phyloP scores from a whole-genome alignment of 2,329 filamentous ascomycete species.

The Lasiodiplodia gonubiensis region DNA sequence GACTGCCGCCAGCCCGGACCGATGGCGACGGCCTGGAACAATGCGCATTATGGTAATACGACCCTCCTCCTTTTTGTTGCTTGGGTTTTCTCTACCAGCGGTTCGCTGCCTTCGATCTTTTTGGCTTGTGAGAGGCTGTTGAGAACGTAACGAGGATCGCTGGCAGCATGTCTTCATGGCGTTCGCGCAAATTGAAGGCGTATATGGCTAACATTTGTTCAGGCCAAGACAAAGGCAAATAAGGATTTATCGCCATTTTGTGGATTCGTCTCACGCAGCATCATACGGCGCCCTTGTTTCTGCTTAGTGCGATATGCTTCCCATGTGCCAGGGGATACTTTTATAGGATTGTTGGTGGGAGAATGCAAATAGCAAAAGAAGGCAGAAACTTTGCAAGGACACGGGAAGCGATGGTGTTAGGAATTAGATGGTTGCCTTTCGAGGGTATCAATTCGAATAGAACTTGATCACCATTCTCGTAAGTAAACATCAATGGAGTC shows the following conservation, averaged over 20 bases:
- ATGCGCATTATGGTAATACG: slow-evolving; percentile 39
- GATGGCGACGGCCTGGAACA: slow-evolving; percentile 38
- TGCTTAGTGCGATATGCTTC: not conserved
- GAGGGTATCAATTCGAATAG: too few species aligned
- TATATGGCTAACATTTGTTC: not conserved
- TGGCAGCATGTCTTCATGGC: not conserved
- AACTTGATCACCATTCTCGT: too few species aligned
- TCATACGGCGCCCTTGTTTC: not conserved
- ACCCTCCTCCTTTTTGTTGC: not conserved
- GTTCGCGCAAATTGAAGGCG: too few species aligned
- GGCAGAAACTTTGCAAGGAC: too few species aligned
- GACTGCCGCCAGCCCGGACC: slow-evolving; percentile 29
- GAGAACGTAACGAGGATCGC: too few species aligned
- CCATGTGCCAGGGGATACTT: too few species aligned
- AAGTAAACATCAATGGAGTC: too few species aligned
- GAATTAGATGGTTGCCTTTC: too few species aligned
- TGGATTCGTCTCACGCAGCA: not conserved
- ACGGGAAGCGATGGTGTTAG: too few species aligned
- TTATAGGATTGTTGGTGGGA: not conserved
- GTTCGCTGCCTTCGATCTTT: too few species aligned
- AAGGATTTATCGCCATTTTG: not conserved
- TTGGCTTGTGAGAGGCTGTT: too few species aligned
- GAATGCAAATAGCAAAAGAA: not conserved
- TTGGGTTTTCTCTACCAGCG: not conserved
- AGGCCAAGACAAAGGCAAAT: slow-evolving; percentile 24